Conservation (phyloP, 148 eudicot genomes). For the Fagopyrum esculentum region DNA sequence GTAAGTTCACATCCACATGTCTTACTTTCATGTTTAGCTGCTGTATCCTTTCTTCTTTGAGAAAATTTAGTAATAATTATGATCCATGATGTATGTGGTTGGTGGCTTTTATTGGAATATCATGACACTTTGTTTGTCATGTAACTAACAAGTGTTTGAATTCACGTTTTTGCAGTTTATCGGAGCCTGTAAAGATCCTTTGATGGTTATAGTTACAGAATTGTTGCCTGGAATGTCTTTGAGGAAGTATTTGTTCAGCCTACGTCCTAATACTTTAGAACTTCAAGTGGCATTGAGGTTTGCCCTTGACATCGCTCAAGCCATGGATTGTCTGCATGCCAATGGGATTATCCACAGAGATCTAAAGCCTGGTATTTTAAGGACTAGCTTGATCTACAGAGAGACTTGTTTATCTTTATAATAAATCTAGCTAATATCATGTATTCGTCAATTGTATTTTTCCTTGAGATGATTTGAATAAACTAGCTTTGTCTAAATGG, state of each 20-base stretch:
- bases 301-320: slow-evolving; percentile 86
- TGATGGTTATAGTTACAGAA: slow-evolving; percentile 95
- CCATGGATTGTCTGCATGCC: slow-evolving; percentile 87
- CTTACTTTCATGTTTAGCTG: background rate
- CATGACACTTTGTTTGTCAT: background rate
- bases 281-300: slow-evolving; percentile 54
- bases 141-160: background rate
- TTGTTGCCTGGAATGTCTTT: slow-evolving; percentile 81
- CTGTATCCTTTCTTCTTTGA: background rate
- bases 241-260: slow-evolving; percentile 62
- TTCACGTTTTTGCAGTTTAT: slow-evolving; percentile 61
- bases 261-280: slow-evolving; percentile 74
- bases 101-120: background rate
- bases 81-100: background rate
- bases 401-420: slow-evolving; percentile 8
- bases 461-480: slow-evolving; percentile 5
- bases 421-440: background rate
- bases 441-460: background rate
- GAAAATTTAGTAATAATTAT: background rate
- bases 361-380: slow-evolving; percentile 75
- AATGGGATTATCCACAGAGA: slow-evolving; percentile 98
- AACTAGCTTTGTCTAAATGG: background rate
- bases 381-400: slow-evolving; percentile 23
- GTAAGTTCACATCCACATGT: background rate
- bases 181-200: slow-evolving; percentile 96